Percentiles rank a stretch among this genome's conserved stretches.
Evolutionary conservation across 371 early-diverging fungal species (phyloP).

Genomic region (Conidiobolus incongruus): DNA sequence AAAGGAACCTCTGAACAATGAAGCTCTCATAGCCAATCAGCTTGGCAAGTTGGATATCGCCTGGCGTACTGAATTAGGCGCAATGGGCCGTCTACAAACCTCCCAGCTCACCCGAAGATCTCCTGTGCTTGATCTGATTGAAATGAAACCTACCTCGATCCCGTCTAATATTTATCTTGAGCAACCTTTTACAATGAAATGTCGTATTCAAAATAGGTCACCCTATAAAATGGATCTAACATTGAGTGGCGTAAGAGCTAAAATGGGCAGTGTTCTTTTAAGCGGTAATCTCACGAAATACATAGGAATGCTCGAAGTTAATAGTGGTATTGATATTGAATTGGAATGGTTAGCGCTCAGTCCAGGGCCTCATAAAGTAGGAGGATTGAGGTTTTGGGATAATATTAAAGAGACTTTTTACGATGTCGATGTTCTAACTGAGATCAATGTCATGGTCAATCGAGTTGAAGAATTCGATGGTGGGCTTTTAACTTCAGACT

Average conservation of each 20-base stretch:
- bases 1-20: slow-evolving; percentile 11
- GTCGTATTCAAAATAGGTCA: slow-evolving; percentile 6
- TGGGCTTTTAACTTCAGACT: too few species aligned
- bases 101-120: slow-evolving; percentile 71
- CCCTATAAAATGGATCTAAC: slow-evolving; percentile 21
- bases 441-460: slow-evolving; percentile 6
- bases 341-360: slow-evolving; percentile 64
- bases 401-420: slow-evolving; percentile 34
- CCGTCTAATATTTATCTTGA: slow-evolving; percentile 24
- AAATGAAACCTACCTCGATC: slow-evolving; percentile 32
- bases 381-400: slow-evolving; percentile 47
- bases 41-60: slow-evolving; percentile 85
- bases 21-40: slow-evolving; percentile 35
- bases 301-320: slow-evolving; percentile 37
- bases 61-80: slow-evolving; percentile 76
- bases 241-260: slow-evolving; percentile 41
- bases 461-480: too few species aligned
- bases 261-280: slow-evolving; percentile 61
- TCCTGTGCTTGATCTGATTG: slow-evolving; percentile 47
- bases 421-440: slow-evolving; percentile 42
- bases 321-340: slow-evolving; percentile 29
- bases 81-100: slow-evolving; percentile 80
- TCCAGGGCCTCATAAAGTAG: slow-evolving; percentile 65
- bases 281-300: slow-evolving; percentile 38
- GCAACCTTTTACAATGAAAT: slow-evolving; percentile 32